Conservation (phyloP, 371 early-diverging fungal species). For the Fennellomyces sp. region DNA sequence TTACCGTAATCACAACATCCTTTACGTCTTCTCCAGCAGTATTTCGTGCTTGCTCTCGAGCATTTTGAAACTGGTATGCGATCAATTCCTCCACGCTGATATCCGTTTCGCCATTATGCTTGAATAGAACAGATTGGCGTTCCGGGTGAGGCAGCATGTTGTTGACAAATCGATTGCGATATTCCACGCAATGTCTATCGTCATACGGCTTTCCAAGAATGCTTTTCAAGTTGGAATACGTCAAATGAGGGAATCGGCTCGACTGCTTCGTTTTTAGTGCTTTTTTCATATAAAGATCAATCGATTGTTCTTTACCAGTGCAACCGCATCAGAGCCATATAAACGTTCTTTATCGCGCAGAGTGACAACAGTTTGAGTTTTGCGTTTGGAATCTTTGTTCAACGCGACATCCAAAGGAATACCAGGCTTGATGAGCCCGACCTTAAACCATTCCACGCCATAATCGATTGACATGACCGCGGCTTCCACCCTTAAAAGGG, state of each 20-base stretch:
- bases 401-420: slow-evolving; percentile 92
- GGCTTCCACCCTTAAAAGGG: slow-evolving; percentile 25
- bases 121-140: slow-evolving; percentile 69
- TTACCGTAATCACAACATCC: slow-evolving; percentile 91
- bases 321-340: slow-evolving; percentile 89
- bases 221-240: slow-evolving; percentile 82
- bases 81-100: slow-evolving; percentile 87
- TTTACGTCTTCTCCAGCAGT: slow-evolving; percentile 78
- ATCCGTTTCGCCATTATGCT: slow-evolving; percentile 51
- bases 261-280: slow-evolving; percentile 51
- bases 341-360: slow-evolving; percentile 81
- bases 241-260: slow-evolving; percentile 83
- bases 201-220: slow-evolving; percentile 78
- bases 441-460: slow-evolving; percentile 96
- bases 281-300: not conserved
- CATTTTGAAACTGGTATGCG: slow-evolving; percentile 92
- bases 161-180: slow-evolving; percentile 73
- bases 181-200: slow-evolving; percentile 70
- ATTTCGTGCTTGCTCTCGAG: slow-evolving; percentile 80
- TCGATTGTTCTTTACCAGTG: slow-evolving; percentile 55
- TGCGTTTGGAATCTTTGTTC: slow-evolving; percentile 94
- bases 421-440: slow-evolving; percentile 91
- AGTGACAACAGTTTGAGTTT: slow-evolving; percentile 84
- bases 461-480: slow-evolving; percentile 95
- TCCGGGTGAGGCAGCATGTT: slow-evolving; percentile 69